Evolutionary conservation across 2,329 filamentous ascomycete species (phyloP).

Genomic region (Botrytis fabae): DNA sequence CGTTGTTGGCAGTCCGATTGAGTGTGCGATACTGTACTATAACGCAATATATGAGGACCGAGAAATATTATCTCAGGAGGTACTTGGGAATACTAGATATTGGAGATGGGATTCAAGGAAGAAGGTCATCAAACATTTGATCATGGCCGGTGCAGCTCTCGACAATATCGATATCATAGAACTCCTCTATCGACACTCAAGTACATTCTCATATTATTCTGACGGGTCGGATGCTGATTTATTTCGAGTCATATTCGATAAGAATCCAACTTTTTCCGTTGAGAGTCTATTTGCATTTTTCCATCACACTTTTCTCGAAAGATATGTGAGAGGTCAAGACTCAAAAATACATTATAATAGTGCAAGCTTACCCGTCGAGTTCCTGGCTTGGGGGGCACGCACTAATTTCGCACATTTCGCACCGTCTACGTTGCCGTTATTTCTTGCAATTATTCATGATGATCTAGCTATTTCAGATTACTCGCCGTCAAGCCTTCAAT

Average conservation of each 20-base stretch:
- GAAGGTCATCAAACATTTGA: neutral
- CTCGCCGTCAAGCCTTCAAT: neutral
- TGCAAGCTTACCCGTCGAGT: accelerated
- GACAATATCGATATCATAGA: neutral
- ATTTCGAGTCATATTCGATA: neutral
- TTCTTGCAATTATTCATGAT: neutral
- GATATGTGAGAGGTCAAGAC: accelerated
- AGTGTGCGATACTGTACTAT: neutral
- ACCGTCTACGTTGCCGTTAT: neutral
- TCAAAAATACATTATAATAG: neutral
- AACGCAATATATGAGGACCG: neutral
- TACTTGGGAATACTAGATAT: accelerated
- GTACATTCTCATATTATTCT: accelerated
- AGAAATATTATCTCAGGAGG: accelerated
- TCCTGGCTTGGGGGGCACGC: neutral
- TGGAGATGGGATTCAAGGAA: neutral
- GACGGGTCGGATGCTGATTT: neutral
- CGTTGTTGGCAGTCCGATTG: neutral
- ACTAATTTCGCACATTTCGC: neutral
- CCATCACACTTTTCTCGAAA: no score
- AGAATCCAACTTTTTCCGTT: neutral
- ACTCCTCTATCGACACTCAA: neutral
- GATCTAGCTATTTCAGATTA: accelerated
- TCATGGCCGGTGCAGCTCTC: neutral
- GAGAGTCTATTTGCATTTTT: neutral